phyloP scores from a whole-genome alignment of 108 stramenopile genomes.

The Aurantiochytrium sp. region DNA sequence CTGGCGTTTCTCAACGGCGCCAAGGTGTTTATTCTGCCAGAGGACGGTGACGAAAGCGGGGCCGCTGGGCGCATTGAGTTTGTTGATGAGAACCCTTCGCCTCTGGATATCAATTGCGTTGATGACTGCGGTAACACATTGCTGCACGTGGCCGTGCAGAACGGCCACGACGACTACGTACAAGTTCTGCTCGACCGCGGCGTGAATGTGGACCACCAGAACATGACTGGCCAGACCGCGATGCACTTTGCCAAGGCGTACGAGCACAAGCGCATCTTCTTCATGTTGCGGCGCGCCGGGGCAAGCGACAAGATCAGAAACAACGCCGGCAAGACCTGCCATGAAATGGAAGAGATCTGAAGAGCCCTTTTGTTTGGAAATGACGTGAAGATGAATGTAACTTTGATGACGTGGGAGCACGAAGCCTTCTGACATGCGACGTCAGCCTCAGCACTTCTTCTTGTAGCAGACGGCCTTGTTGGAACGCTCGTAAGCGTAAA shows the following conservation, averaged over 20 bases:
- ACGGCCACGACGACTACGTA: constrained; percentile 32
- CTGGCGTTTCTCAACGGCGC: background rate
- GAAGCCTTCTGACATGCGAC: no score
- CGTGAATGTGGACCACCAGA: background rate
- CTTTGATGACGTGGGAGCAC: no score
- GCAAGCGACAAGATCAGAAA: background rate
- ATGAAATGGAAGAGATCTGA: background rate
- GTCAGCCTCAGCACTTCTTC: no score
- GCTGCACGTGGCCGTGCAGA: constrained; percentile 30
- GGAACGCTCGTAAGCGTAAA: no score
- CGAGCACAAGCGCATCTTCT: constrained; percentile 1
- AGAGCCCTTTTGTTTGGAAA: no score
- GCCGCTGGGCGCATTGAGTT: background rate
- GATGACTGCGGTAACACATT: constrained; percentile 28
- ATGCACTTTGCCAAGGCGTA: constrained; percentile 16
- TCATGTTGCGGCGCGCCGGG: constrained; percentile 8
- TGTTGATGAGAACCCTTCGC: background rate
- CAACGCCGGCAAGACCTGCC: background rate
- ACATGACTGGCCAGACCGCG: constrained; percentile 26
- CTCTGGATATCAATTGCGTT: background rate
- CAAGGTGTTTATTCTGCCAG: background rate
- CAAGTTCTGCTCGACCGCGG: constrained; percentile 19
- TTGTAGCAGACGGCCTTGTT: no score
- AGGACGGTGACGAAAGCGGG: background rate
- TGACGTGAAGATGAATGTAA: no score